A percentile compares a stretch with the other conserved stretches of the same genome.
Evolutionary conservation across 352 stramenopile species (phyloP).

Genomic region (Phytophthora pisi): DNA sequence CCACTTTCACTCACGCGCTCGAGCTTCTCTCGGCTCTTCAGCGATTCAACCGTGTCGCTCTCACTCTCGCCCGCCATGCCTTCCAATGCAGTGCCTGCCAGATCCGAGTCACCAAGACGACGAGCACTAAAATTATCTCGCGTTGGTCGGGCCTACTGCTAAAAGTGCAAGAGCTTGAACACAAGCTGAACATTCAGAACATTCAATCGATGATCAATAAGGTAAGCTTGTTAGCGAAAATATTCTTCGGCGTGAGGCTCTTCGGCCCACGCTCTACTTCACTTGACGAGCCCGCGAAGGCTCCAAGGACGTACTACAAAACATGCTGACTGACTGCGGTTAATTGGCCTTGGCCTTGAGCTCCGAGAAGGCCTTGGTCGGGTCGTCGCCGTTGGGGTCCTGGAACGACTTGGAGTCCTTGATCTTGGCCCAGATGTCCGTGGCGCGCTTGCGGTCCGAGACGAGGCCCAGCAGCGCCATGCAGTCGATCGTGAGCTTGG

Average conservation of each 20-base stretch:
- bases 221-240: constrained; percentile 40
- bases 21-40: not conserved
- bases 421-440: constrained; percentile 95
- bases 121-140: not conserved
- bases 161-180: constrained; percentile 1
- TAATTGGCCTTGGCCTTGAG: constrained; percentile 77
- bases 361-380: constrained; percentile 57
- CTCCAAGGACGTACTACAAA: constrained; percentile 24
- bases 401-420: constrained; percentile 56
- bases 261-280: not conserved
- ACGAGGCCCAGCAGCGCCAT: constrained; percentile 93
- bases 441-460: constrained; percentile 94
- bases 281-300: not conserved
- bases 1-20: constrained; percentile 14
- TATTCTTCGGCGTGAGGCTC: constrained; percentile 21
- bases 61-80: constrained; percentile 4
- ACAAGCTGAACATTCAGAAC: constrained; percentile 7
- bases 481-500: constrained; percentile 97
- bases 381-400: constrained; percentile 66
- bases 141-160: not conserved
- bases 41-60: not conserved
- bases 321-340: constrained; percentile 23
- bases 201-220: constrained; percentile 32
- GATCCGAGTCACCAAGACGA: not conserved
- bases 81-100: constrained; percentile 1